Evolutionary conservation across 2,329 filamentous ascomycete species (phyloP).

Genomic region (Capronia epimyces): DNA sequence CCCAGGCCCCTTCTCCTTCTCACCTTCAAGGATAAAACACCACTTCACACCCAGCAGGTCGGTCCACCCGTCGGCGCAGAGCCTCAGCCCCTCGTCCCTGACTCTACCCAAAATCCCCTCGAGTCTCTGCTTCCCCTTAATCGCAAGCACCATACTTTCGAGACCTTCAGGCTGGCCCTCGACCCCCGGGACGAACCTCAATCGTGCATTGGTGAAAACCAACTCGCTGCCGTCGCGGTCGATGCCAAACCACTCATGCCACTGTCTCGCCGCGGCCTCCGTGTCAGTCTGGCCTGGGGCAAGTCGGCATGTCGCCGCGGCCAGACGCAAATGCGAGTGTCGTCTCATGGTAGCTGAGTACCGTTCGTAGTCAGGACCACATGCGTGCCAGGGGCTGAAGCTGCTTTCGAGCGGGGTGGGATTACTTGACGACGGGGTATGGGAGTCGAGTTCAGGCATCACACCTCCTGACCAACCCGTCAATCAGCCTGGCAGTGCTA

Average conservation of each 20-base stretch:
- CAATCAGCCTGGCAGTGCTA: no score
- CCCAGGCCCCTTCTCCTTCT: background rate
- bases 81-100: slow-evolving; percentile 32
- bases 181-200: slow-evolving; percentile 36
- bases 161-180: slow-evolving; percentile 36
- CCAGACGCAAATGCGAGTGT: slow-evolving; percentile 34
- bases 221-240: slow-evolving; percentile 23
- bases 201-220: slow-evolving; percentile 33
- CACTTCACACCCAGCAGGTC: slow-evolving; percentile 39
- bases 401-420: slow-evolving; percentile 36
- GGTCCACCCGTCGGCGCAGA: slow-evolving; percentile 33
- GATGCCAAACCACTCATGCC: slow-evolving; percentile 40
- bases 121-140: slow-evolving; percentile 33
- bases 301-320: slow-evolving; percentile 36
- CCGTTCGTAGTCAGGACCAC: slow-evolving; percentile 34
- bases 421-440: slow-evolving; percentile 33
- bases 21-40: slow-evolving; percentile 31
- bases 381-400: slow-evolving; percentile 45
- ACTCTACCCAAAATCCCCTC: slow-evolving; percentile 34
- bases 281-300: slow-evolving; percentile 36
- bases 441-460: slow-evolving; percentile 43
- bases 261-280: slow-evolving; percentile 37
- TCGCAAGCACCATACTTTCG: slow-evolving; percentile 37
- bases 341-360: slow-evolving; percentile 39
- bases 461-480: slow-evolving; percentile 34